These are phyloP conservation scores for Sclerotinia borealis DNA, from an alignment of 2,329 filamentous ascomycete species.

Conservation along the genomic window DNA sequence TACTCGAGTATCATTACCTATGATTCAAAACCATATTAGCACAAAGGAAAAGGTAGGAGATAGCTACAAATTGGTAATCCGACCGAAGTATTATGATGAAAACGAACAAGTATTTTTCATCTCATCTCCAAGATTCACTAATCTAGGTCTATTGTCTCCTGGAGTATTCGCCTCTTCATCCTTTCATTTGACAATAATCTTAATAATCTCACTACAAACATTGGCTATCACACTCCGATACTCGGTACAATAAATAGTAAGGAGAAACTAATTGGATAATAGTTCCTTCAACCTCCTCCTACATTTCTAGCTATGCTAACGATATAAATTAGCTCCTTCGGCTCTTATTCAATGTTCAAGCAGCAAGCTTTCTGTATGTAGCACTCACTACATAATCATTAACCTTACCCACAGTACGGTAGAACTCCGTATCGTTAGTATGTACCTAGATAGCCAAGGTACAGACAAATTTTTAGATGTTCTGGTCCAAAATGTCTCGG, in stretches of 20 bases:
- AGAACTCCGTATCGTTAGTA: no score
- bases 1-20: no score
- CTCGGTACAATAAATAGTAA: background rate
- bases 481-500: background rate
- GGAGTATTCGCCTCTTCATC: background rate
- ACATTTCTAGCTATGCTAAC: background rate
- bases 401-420: background rate
- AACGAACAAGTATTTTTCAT: background rate
- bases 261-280: background rate
- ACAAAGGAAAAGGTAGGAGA: background rate
- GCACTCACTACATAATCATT: background rate
- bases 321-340: background rate
- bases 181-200: no score
- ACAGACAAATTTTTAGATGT: background rate
- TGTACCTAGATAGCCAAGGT: background rate
- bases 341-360: background rate
- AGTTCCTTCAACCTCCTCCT: background rate
- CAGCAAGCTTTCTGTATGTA: background rate
- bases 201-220: no score
- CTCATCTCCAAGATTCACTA: background rate
- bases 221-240: background rate
- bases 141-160: background rate
- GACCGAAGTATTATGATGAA: background rate
- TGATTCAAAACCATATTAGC: background rate
- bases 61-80: background rate